These are phyloP conservation scores for Suhomyces choctaworum DNA, from an alignment of 1,139 yeast species.

Conservation along the genomic window DNA sequence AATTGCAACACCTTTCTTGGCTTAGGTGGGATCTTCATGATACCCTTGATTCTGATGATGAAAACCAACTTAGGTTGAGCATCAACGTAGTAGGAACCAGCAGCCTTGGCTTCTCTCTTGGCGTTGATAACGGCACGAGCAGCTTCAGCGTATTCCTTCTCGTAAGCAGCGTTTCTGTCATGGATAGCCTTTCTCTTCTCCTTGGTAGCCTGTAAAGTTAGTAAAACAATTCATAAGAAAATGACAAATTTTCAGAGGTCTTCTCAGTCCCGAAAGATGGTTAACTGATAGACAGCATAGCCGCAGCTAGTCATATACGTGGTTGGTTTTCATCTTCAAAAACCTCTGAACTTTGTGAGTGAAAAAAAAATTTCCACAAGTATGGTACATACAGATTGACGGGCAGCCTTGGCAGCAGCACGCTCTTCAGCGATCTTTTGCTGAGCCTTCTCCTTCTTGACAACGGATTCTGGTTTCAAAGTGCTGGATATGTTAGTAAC, in stretches of 20 bases:
- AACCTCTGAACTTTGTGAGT: conserved; percentile 6
- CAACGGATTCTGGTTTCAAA: conserved; percentile 86
- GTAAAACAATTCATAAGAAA: conserved; percentile 21
- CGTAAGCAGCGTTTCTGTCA: conserved; percentile 98
- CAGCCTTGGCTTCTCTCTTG: conserved; percentile 95
- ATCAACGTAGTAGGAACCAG: conserved; percentile 95
- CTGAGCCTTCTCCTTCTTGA: conserved; percentile 92
- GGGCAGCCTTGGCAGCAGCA: conserved; percentile 83
- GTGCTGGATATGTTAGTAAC: conserved; percentile 46
- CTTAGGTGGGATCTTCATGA: conserved; percentile 99
- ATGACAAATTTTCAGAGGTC: conserved; percentile 9
- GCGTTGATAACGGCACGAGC: conserved; percentile 91
- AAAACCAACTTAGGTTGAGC: conserved; percentile 96
- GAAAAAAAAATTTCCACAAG: too few relatives aligned
- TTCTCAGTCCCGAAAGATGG: conserved; percentile 99
- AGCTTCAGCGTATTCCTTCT: conserved; percentile 92
- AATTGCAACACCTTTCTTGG: conserved; percentile 99
- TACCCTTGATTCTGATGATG: conserved; percentile 99
- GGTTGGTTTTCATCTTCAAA: conserved; percentile 65
- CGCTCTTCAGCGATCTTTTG: conserved; percentile 84
- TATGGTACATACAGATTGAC: conserved; percentile 84
- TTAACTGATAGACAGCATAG: conserved; percentile 92
- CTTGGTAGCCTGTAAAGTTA: conserved; percentile 67
- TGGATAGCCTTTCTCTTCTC: conserved; percentile 94
- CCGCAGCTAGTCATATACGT: conserved; percentile 76